Evolutionary conservation across 2,329 filamentous ascomycete genomes (phyloP), one percentile per base, ranked within the genome.

Genomic region (Hawksworthiomyces lignivorus): DNA sequence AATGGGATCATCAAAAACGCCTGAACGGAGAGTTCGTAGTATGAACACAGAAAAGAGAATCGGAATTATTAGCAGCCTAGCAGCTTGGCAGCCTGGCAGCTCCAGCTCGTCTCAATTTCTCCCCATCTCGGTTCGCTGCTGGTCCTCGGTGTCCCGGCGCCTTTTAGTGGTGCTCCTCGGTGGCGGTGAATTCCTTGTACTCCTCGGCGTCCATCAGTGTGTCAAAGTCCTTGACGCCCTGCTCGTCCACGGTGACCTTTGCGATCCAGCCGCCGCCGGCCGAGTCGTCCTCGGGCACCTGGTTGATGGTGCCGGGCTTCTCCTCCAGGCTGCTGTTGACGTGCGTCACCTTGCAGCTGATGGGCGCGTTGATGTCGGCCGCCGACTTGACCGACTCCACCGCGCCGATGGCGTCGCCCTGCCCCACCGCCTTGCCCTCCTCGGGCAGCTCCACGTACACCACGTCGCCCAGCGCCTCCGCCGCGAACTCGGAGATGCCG

Each of bases 301-400:
- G 75, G 72, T 97, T 98, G 69, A 98, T 88, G 43, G 76, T 82
- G 46, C 77, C 77, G 18, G 92, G 90, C 70, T 84, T 89, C 63
- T 92, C 83, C 63, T 94, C 85, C 48, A 98, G 75, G 46, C 70
- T 59, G 10, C 59, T 58, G 69, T 98, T 98, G 56, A 81, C 72
- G 57, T 83, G 77, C 28, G 77, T 73, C 47, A 98, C 78, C 53
- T 69, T 84, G 59, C 90, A 90, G 39, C 74, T 68, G 52, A 96
- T 76, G 15, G 92, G 92, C 12, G 87, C 82, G 68, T 95, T 84
- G 71, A 98, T 95, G 62, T 98, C 92, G 50, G 87, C 90, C n/a
- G 92, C 92, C 49, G 84, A 92, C 75, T 98, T 98, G 64, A 98
- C 92, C 3, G 88, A 96, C 72, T 98, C 92, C 54, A 98, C 90